Evolutionary conservation across 441 rosid genomes (phyloP).

Genomic region (Viola pubescens): DNA sequence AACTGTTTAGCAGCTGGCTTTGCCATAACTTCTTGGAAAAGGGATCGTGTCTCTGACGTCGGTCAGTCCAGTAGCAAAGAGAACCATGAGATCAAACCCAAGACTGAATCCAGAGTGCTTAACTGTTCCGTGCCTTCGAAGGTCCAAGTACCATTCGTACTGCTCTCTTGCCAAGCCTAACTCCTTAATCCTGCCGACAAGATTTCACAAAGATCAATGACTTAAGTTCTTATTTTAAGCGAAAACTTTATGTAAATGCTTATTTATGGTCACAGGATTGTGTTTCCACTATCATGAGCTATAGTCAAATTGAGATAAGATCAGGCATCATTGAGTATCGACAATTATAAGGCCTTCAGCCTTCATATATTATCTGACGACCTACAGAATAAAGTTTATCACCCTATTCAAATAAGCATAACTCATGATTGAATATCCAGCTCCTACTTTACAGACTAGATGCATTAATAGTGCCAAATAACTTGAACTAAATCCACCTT

Average conservation of each 20-base stretch:
- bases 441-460: not conserved
- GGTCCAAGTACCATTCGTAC: constrained; percentile 78
- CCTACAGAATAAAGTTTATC: too few relatives aligned
- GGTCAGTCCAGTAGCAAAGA: constrained; percentile 55
- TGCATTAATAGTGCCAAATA: not conserved
- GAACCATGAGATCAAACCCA: constrained; percentile 61
- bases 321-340: too few relatives aligned
- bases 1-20: constrained; percentile 32
- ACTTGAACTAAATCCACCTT: constrained; percentile 27
- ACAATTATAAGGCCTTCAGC: too few relatives aligned
- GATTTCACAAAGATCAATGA: too few relatives aligned
- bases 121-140: constrained; percentile 77
- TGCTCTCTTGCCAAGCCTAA: constrained; percentile 40
- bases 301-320: too few relatives aligned
- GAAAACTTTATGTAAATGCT: too few relatives aligned
- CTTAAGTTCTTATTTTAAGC: too few relatives aligned
- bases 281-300: too few relatives aligned
- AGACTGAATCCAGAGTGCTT: constrained; percentile 70
- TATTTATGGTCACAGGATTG: too few relatives aligned
- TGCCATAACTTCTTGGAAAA: constrained; percentile 56
- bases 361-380: too few relatives aligned
- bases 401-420: too few relatives aligned
- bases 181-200: constrained; percentile 49
- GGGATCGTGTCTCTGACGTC: constrained; percentile 80
- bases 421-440: too few relatives aligned